Percentiles rank a stretch among this genome's conserved stretches.
Conservation (phyloP, 2,329 filamentous ascomycete species). For the Curvularia sp. region DNA sequence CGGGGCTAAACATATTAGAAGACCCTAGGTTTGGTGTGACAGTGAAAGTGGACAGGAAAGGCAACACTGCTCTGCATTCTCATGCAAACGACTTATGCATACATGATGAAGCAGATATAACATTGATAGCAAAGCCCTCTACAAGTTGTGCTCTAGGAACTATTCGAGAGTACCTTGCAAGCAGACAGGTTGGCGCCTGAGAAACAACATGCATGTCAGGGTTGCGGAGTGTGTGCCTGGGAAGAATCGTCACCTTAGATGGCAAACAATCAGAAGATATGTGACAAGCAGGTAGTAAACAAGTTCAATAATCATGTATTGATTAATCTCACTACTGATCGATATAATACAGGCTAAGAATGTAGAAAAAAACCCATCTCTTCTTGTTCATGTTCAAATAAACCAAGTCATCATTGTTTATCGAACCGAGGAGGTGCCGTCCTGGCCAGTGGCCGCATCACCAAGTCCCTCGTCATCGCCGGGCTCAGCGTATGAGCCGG, state of each 20-base stretch:
- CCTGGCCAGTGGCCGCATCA: constrained; percentile 44
- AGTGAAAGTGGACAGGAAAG: background rate
- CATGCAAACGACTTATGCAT: background rate
- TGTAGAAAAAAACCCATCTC: background rate
- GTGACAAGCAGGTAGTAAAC: background rate
- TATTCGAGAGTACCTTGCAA: background rate
- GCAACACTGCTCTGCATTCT: too few relatives aligned
- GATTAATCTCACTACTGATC: background rate
- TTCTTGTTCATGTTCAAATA: background rate
- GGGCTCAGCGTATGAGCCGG: constrained; percentile 59
- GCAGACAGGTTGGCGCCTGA: background rate
- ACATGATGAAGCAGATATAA: background rate
- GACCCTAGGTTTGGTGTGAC: background rate
- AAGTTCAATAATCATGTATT: background rate
- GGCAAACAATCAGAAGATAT: background rate
- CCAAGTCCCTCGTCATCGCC: constrained; percentile 60
- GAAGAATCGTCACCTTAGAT: background rate
- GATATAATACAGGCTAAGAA: background rate
- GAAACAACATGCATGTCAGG: background rate
- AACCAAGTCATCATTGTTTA: background rate
- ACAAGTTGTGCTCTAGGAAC: background rate
- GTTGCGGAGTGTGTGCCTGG: background rate
- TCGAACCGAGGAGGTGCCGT: constrained; percentile 41
- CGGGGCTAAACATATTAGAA: background rate
- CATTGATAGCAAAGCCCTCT: background rate